A percentile compares a stretch with the other conserved stretches of the same genome.
Conservation (phyloP, 768 basidiomycete genomes). For the Botryobasidium botryosum region DNA sequence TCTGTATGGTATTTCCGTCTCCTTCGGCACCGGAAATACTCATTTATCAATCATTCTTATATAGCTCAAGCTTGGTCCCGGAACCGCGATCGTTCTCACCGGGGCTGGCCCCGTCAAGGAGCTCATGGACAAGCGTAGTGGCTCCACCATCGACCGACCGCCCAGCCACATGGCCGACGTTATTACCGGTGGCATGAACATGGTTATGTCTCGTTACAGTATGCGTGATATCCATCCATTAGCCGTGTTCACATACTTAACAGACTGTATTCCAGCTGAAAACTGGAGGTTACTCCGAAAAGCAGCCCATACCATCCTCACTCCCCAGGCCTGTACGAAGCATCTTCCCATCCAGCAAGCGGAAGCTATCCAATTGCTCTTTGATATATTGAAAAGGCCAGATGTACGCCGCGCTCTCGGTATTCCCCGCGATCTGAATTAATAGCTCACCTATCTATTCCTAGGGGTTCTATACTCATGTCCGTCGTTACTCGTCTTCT, state of each 20-base stretch:
- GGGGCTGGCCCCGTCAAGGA: conserved; percentile 15
- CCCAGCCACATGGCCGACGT: conserved; percentile 13
- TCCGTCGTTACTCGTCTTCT: conserved; percentile 20
- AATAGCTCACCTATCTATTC: neutral
- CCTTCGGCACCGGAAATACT: no score
- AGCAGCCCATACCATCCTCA: conserved; percentile 12
- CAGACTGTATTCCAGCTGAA: conserved; percentile 1
- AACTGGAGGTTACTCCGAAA: conserved; percentile 12
- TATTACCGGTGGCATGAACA: conserved; percentile 11
- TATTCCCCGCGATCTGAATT: neutral
- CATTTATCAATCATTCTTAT: no score
- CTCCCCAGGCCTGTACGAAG: conserved; percentile 11
- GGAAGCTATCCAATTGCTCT: conserved; percentile 8
- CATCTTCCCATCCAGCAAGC: conserved; percentile 9
- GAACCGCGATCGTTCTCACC: conserved; percentile 17
- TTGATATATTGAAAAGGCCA: conserved; percentile 18
- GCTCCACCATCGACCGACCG: conserved; percentile 16
- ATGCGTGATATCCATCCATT: neutral
- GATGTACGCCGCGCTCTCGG: conserved; percentile 16
- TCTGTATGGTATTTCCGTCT: conserved; percentile 13
- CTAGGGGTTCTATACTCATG: conserved; percentile 20
- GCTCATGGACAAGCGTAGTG: conserved; percentile 18
- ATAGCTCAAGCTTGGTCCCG: conserved; percentile 16
- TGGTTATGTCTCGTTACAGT: conserved; percentile 11
- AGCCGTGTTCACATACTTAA: no score